Percentiles rank a stretch among this genome's conserved stretches.
These are phyloP conservation scores for Oryza brachyantha DNA, from an alignment of 176 grass and related monocot species.

Conservation along the genomic window DNA sequence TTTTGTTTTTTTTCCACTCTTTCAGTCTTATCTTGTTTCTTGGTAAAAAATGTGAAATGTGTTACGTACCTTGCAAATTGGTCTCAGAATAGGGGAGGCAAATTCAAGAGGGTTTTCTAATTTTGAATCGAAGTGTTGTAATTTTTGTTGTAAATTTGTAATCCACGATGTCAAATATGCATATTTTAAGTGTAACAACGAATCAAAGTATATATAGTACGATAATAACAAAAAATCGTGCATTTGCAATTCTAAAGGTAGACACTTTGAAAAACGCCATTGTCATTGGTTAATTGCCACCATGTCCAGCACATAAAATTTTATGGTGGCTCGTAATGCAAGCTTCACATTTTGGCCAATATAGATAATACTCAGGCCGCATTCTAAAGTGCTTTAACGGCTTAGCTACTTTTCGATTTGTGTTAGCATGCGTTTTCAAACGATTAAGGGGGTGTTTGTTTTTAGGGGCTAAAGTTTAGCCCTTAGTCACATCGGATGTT, in stretches of 20 bases:
- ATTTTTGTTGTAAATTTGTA: background rate
- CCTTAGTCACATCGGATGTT: too few species aligned
- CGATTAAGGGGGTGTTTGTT: too few species aligned
- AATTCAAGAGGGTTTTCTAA: background rate
- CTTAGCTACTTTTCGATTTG: too few species aligned
- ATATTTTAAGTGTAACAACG: background rate
- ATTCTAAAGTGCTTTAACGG: too few species aligned
- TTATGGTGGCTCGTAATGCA: too few species aligned
- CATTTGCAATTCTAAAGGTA: background rate
- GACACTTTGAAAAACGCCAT: too few species aligned
- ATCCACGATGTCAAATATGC: background rate
- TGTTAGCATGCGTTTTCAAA: too few species aligned
- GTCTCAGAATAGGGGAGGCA: conserved; percentile 4
- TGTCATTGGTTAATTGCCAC: too few species aligned
- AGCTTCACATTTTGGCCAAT: too few species aligned
- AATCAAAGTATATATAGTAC: background rate
- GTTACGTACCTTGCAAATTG: background rate
- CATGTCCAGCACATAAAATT: too few species aligned
- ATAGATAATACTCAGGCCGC: too few species aligned
- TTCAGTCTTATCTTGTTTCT: background rate
- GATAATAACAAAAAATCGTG: background rate
- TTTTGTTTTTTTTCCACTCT: background rate
- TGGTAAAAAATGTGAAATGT: background rate
- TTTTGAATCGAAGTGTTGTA: background rate
- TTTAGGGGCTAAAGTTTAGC: too few species aligned